Evolutionary conservation across 768 basidiomycete genomes (phyloP), one percentile per base, ranked within the genome.

Genomic region (Auriscalpium vulgare): DNA sequence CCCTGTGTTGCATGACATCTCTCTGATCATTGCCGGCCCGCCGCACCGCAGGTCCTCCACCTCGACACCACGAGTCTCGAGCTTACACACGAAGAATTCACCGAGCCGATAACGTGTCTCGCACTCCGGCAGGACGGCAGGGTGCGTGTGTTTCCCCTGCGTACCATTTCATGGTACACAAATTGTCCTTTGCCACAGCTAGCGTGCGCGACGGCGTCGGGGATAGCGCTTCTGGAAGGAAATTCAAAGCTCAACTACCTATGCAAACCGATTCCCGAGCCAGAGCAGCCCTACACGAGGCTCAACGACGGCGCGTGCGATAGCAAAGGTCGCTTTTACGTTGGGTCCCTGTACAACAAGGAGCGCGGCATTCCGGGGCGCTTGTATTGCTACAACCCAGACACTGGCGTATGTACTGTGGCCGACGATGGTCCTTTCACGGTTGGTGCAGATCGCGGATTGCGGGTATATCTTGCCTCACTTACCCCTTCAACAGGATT

Each of bases 251-350:
- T 82, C 23, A 69, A 67, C 37, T 81, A 84, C 67, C 66, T 88
- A 57, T 72, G 69, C 55, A 67, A 75, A 67, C 84, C 85, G 11
- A 63, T 87, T 8, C 69, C 75, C n/a, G 60, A 66, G 10, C 65
- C 71, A 21, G 71, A 79, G 38, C 61, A 63, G 10, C 67, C 71
- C 3, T 71, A 78, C 59, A 79, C 76, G 34, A 77, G 85, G 45
- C 85, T 87, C 71, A 86, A 88, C 68, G 85, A 87, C 62, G 86
- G 84, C 37, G 84, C 75, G 2, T 87, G 86, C 64, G 84, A 86
- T 62, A 75, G 70, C 56, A 70, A 75, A 61, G 85, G 85, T 7
- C 77, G 83, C 44, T 86, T 81, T 66, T 79, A 86, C 61, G 81
- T 83, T 21, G 85, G 85, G n/a, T 82, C 84, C 0, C 65, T 86